Evolutionary conservation across 306 rosid species (phyloP).

Genomic region (Quercus berberidifolia): DNA sequence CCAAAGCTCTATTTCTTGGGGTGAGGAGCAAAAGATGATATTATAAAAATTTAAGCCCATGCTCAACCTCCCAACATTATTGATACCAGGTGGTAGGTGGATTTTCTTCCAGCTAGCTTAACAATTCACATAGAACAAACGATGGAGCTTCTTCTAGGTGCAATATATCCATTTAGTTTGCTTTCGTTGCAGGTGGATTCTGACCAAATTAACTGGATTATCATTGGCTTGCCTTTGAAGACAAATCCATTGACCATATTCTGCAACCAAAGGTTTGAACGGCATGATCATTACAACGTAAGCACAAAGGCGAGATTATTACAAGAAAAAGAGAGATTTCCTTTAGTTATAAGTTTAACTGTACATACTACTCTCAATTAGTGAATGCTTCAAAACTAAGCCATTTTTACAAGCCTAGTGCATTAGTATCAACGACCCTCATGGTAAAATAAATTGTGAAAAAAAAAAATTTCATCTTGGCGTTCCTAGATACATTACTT

Average conservation of each 20-base stretch:
- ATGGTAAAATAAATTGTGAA: neutral
- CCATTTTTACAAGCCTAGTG: neutral
- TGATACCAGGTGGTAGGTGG: neutral
- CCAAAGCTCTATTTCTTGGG: neutral
- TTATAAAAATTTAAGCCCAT: neutral
- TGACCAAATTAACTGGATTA: slow-evolving; percentile 73
- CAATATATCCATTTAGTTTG: slow-evolving; percentile 20
- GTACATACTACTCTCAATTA: neutral
- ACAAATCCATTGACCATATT: slow-evolving; percentile 72
- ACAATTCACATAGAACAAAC: neutral
- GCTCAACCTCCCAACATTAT: no score
- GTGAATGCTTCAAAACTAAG: neutral
- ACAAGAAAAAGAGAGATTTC: neutral
- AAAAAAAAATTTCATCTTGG: neutral
- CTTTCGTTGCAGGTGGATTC: slow-evolving; percentile 58
- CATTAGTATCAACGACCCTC: neutral
- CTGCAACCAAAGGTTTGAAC: slow-evolving; percentile 40
- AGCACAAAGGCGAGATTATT: neutral
- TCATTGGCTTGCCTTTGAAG: slow-evolving; percentile 90
- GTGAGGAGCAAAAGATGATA: neutral
- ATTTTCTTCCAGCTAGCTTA: neutral
- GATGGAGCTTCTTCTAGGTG: neutral
- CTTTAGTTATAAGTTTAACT: neutral
- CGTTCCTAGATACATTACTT: slow-evolving; percentile 1
- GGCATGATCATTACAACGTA: slow-evolving; percentile 1